Evolutionary conservation across 2,329 filamentous ascomycete species (phyloP).

Genomic region (Penicillium psychrosexuale): DNA sequence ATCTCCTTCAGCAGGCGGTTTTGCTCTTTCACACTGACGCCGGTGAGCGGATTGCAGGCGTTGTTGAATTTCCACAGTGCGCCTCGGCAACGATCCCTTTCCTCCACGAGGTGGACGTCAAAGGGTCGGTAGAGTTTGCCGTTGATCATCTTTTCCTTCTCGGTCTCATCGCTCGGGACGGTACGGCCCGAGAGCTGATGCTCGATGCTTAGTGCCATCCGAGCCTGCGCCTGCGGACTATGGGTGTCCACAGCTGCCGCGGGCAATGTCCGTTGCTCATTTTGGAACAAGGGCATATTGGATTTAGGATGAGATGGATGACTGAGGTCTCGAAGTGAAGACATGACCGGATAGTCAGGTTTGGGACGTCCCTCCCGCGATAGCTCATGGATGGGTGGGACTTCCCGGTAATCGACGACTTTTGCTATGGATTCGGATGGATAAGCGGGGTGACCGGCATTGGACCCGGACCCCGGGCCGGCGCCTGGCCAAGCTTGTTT

Average conservation of each 20-base stretch:
- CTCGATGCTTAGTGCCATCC: conserved; percentile 44
- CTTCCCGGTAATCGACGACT: conserved; percentile 38
- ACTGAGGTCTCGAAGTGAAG: conserved; percentile 41
- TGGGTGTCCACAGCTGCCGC: conserved; percentile 36
- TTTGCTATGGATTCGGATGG: conserved; percentile 40
- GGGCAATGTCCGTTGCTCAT: conserved; percentile 38
- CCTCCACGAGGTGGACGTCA: conserved; percentile 71
- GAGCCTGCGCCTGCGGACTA: conserved; percentile 44
- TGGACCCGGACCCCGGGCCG: not conserved
- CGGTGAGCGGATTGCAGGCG: conserved; percentile 69
- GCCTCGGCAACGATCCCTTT: conserved; percentile 78
- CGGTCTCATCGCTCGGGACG: conserved; percentile 53
- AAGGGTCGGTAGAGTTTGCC: conserved; percentile 78
- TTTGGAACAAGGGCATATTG: conserved; percentile 38
- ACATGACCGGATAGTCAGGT: conserved; percentile 41
- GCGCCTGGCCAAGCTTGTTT: conserved; percentile 39
- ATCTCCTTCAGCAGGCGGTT: conserved; percentile 40
- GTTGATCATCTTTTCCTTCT: conserved; percentile 87
- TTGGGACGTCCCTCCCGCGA: conserved; percentile 38
- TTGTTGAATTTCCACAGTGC: conserved; percentile 87
- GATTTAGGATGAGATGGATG: conserved; percentile 37
- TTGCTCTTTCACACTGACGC: conserved; percentile 57
- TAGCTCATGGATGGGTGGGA: conserved; percentile 41
- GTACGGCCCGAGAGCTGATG: conserved; percentile 39
- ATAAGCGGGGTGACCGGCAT: conserved; percentile 36